Evolutionary conservation across 441 rosid genomes (phyloP).

Genomic region (Melastoma candidum): DNA sequence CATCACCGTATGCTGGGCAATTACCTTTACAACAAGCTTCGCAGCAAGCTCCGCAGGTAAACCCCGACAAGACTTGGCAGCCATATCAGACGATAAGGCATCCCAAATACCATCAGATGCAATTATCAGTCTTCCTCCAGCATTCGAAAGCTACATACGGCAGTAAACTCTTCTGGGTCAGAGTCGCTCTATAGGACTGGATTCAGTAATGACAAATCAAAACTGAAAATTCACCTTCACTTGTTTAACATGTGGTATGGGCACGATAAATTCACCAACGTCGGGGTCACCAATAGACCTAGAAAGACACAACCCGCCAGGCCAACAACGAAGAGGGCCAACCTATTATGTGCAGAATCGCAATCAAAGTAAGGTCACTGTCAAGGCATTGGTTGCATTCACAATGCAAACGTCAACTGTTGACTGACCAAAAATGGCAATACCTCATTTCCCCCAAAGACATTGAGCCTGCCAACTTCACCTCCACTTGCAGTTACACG

Average conservation of each 20-base stretch:
- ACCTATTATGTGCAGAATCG: constrained; percentile 36
- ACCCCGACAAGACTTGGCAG: constrained; percentile 91
- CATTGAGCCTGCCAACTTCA: constrained; percentile 92
- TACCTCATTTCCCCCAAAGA: constrained; percentile 93
- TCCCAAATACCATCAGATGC: constrained; percentile 99
- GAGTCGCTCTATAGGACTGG: too few relatives aligned
- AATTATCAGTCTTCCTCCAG: constrained; percentile 91
- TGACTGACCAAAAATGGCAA: not conserved
- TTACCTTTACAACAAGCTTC: constrained; percentile 91
- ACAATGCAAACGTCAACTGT: too few relatives aligned
- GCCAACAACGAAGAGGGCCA: constrained; percentile 99
- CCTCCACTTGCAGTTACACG: constrained; percentile 99
- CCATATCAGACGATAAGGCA: constrained; percentile 77
- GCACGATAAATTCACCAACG: constrained; percentile 93
- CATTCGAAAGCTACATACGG: constrained; percentile 52
- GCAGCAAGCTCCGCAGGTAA: constrained; percentile 94
- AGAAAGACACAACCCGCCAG: constrained; percentile 96
- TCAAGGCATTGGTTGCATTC: too few relatives aligned
- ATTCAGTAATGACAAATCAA: not conserved
- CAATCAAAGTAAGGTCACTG: too few relatives aligned
- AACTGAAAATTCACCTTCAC: constrained; percentile 50
- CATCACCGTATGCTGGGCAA: not conserved
- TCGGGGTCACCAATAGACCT: constrained; percentile 97
- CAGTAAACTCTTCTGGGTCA: too few relatives aligned
- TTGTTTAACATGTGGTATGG: constrained; percentile 95